Conservation (phyloP, 2,329 filamentous ascomycete species). For the Aureobasidium sp. region DNA sequence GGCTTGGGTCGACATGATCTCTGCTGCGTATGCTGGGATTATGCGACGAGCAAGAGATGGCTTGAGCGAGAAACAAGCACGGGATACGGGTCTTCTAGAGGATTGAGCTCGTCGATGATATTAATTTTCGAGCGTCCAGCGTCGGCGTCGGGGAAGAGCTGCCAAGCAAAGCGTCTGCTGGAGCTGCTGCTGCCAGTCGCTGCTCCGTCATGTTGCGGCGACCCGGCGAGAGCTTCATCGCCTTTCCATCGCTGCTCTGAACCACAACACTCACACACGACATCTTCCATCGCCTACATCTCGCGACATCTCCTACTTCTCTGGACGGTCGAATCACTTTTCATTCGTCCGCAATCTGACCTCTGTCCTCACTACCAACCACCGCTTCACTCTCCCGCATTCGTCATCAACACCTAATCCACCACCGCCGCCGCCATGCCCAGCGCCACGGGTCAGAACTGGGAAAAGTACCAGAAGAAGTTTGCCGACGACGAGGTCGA, state of each 20-base stretch:
- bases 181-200: neutral
- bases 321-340: neutral
- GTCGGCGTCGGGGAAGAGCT: neutral
- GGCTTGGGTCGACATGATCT: conserved; percentile 32
- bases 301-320: neutral
- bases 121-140: conserved; percentile 3
- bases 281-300: neutral
- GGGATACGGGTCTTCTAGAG: neutral
- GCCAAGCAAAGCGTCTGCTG: neutral
- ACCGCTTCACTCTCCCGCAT: conserved; percentile 7
- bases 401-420: conserved; percentile 6
- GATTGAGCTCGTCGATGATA: neutral
- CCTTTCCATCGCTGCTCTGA: neutral
- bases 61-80: neutral
- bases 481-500: conserved; percentile 94
- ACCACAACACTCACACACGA: neutral
- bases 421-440: conserved; percentile 55
- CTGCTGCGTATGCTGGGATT: neutral
- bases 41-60: conserved; percentile 5
- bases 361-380: neutral
- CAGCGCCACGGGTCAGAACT: conserved; percentile 85
- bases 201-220: conserved; percentile 2
- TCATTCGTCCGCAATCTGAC: neutral
- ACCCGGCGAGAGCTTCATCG: neutral
- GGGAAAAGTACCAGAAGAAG: conserved; percentile 99